Base-by-base conservation (phyloP, 306 rosid species). In the Ormosia emarginata region DNA sequence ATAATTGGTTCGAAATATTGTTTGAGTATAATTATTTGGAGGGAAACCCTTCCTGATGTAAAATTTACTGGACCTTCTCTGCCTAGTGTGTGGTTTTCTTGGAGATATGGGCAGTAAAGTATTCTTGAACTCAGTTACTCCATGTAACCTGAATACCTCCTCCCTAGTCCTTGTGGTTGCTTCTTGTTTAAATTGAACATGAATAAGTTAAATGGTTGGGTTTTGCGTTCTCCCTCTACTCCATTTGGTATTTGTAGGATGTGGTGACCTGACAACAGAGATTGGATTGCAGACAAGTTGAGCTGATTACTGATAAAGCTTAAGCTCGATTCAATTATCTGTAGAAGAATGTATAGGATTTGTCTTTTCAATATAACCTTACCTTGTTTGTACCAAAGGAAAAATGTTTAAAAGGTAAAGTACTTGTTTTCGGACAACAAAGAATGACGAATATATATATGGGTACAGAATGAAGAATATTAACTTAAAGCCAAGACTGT, bases 21-120 rank as follows among this genome's bases (percentile, higher is more conserved):
- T 75, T 37, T 66, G 53, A 30, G 75, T 67, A 70, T 83, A 85
- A 81, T 83, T 90, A 55, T 85, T 90, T 84, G 90, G 90, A 83
- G 78, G 92, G 90, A 78, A 85, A 83, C 11, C 78, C 79, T 87
- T 86, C 89, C 71, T 71, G 53, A 40, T 88, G 92, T 88, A 86
- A 66, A 80, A 47, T 75, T 69, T 78, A 78, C 75, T 79, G 77
- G 82, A 50, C 78, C 37, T 77, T 63, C 41, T 43, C 8, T 73
- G 85, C 80, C 32, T 37, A 55, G 81, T 70, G 84, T 72, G 86
- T 81, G 88, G 83, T 63, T 87, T 84, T 71, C 82, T 33, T 78
- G 69, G 62, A 37, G 78, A 70, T 79, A 64, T 14, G 30, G 34
- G 63, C 6, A 52, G 43, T 12, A 30, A 32, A 71, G 57, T 24